Evolutionary conservation across 352 stramenopile species (phyloP), one percentile per base, ranked within the genome.

Genomic region (Phytopythium cucurbitacearum): DNA sequence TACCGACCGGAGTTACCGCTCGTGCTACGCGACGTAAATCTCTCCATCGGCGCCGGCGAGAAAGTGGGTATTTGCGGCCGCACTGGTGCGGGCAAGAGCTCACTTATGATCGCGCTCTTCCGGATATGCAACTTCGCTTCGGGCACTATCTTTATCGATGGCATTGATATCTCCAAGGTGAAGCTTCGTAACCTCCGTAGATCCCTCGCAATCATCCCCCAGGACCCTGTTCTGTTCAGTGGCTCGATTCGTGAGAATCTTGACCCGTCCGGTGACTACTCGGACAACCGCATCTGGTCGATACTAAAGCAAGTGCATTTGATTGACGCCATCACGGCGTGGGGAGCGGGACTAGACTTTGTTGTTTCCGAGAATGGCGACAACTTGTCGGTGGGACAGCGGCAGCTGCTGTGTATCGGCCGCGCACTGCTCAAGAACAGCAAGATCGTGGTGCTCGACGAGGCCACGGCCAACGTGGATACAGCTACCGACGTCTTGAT

Each of bases 331-430:
- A 49, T 77, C 28, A 47, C 42, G 7, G n/a, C 38, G 7, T 66
- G 56, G 61, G 50, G 52, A 10, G 37, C 33, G 39, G 75, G 76
- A 10, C 73, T 98, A 16, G 80, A 96, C 48, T 81, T 91, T 38
- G 47, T 79, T 45, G 76, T 98, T 4, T 69, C 83, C 0, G 92
- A 98, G 59, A 85, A 84, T 42, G 95, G 95, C 8, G 82, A 91
- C 39, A 98, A 98, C 60, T 91, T 98, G 37, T 96, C 80, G 15
- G 90, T 98, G 21, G 95, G 96, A 7, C 86, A 98, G 68, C 65
- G 94, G 5, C 94, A 98, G 66, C 69, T 98, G 7, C 51, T 99
- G 1, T 98, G 94, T 57, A 97, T 99, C 53, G 94, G 89, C 4
- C 76, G 95, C 45, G 95, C 92, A 6, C 50, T 98, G 15, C 55